Conservation (phyloP, 768 basidiomycete genomes). For the Flagelloscypha sp. region DNA sequence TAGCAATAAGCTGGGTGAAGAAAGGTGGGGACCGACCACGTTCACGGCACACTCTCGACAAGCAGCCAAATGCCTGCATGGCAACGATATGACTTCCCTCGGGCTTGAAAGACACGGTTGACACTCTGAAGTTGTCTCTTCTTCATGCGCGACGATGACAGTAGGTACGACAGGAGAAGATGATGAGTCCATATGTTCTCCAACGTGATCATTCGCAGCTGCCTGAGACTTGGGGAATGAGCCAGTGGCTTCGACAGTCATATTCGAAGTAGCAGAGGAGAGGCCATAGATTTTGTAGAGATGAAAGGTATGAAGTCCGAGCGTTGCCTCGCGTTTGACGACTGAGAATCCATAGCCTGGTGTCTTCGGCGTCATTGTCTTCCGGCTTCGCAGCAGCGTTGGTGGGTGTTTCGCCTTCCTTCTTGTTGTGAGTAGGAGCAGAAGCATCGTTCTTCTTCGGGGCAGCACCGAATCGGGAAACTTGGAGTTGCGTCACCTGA, state of each 20-base stretch:
- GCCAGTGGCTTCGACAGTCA: constrained; percentile 15
- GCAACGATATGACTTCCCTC: constrained; percentile 62
- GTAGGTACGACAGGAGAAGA: constrained; percentile 25
- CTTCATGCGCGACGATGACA: constrained; percentile 42
- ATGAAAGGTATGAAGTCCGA: constrained; percentile 58
- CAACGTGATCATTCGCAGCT: too few species aligned
- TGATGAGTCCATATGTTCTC: constrained; percentile 35
- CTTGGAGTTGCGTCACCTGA: constrained; percentile 55
- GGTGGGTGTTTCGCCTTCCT: too few species aligned
- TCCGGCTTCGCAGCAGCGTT: constrained; percentile 14
- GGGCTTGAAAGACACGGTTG: constrained; percentile 58
- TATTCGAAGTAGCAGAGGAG: constrained; percentile 31
- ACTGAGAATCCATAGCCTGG: constrained; percentile 59
- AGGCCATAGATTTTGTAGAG: constrained; percentile 67
- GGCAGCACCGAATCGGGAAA: constrained; percentile 38
- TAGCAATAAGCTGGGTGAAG: too few species aligned
- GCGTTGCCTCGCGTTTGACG: constrained; percentile 57
- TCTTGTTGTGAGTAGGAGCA: too few species aligned
- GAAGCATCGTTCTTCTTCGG: too few species aligned
- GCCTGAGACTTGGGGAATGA: constrained; percentile 15
- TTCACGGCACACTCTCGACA: constrained; percentile 66
- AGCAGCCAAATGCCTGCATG: constrained; percentile 62
- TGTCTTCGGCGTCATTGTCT: constrained; percentile 25
- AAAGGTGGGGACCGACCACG: too few species aligned
- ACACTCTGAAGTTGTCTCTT: constrained; percentile 58